A percentile compares a stretch with the other conserved stretches of the same genome.
phyloP scores from a whole-genome alignment of 176 grass and related monocot genomes.

The Hyparrhenia diplandra region DNA sequence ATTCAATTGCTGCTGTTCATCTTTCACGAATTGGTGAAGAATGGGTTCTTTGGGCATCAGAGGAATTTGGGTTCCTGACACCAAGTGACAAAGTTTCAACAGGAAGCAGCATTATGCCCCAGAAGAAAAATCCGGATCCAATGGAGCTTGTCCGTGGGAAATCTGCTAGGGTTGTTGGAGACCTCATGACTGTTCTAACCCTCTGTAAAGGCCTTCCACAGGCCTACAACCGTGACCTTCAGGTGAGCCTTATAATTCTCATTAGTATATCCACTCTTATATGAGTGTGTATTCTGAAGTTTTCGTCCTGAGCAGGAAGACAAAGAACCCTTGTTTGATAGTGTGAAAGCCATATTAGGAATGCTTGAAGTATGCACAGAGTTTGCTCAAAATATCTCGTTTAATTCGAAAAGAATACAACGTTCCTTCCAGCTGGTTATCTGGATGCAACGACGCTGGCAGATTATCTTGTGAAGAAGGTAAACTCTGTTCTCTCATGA shows the following conservation, averaged over 20 bases:
- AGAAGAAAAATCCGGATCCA: constrained; percentile 92
- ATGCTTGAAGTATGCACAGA: constrained; percentile 96
- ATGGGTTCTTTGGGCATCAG: constrained; percentile 97
- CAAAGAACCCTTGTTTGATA: constrained; percentile 95
- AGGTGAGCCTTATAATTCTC: constrained; percentile 36
- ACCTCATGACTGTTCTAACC: constrained; percentile 78
- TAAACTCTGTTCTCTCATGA: constrained; percentile 16
- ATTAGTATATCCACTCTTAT: background rate
- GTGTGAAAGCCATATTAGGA: constrained; percentile 73
- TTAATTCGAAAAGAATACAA: constrained; percentile 80
- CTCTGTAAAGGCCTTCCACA: constrained; percentile 97
- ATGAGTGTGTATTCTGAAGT: constrained; percentile 10
- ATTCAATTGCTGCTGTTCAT: constrained; percentile 84
- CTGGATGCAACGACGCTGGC: constrained; percentile 96
- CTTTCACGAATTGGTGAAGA: constrained; percentile 96
- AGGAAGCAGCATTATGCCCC: constrained; percentile 92
- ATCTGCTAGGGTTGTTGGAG: constrained; percentile 87
- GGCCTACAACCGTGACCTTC: constrained; percentile 92
- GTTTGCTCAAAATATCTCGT: constrained; percentile 90
- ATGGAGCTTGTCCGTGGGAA: constrained; percentile 98
- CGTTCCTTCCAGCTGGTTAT: constrained; percentile 85
- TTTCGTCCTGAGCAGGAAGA: constrained; percentile 67
- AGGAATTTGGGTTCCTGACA: constrained; percentile 87
- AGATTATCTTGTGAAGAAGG: constrained; percentile 99
- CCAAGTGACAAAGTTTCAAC: constrained; percentile 73